These are phyloP conservation scores for Agrocybe pediades DNA, from an alignment of 768 basidiomycete species.

Conservation along the genomic window DNA sequence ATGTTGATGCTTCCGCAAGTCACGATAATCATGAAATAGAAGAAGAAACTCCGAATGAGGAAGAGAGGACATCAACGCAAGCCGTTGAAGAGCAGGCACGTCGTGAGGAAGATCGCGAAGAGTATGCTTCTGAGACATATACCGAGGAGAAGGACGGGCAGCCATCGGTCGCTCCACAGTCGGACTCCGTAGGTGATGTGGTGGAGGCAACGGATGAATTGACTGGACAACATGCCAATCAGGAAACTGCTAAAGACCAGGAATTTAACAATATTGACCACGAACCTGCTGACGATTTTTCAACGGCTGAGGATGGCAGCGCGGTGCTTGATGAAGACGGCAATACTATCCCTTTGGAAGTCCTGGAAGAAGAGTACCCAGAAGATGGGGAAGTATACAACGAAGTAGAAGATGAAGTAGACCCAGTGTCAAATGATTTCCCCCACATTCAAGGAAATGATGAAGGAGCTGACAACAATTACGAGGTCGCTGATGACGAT, in stretches of 20 bases:
- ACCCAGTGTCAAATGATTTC: background rate
- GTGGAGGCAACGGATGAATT: background rate
- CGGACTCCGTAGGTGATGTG: too few species aligned
- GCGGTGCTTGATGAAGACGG: background rate
- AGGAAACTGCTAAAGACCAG: background rate
- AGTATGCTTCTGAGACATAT: too few species aligned
- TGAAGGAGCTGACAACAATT: background rate
- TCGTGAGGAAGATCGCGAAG: background rate
- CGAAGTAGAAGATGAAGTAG: background rate
- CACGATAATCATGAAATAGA: too few species aligned
- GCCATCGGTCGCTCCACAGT: too few species aligned
- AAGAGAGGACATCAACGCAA: too few species aligned
- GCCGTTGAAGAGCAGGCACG: background rate
- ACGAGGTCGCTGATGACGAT: background rate
- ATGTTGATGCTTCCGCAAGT: too few species aligned
- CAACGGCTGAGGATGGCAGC: background rate
- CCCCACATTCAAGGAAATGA: background rate
- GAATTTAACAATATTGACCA: background rate
- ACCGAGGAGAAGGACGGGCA: too few species aligned
- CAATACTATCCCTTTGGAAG: background rate
- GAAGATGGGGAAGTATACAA: background rate
- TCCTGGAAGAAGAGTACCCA: slow-evolving; percentile 1
- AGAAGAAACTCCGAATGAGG: background rate
- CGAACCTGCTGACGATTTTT: background rate
- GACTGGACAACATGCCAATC: background rate